Conservation (phyloP, 805 yeast species). For the Wickerhamomyces ciferrii region DNA sequence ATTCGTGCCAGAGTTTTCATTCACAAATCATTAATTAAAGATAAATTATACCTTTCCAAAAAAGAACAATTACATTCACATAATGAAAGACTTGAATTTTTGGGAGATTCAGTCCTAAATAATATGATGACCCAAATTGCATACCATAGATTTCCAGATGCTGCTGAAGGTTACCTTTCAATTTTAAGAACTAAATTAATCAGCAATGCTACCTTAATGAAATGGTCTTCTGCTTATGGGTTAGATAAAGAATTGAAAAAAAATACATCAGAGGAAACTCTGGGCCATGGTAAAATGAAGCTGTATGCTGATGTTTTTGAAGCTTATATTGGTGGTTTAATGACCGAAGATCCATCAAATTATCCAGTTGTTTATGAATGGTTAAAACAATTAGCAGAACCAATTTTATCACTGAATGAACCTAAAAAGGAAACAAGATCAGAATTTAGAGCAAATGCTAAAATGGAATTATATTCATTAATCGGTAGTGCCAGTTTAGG, state of each 20-base stretch:
- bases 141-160: slow-evolving; percentile 59
- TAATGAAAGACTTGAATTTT: slow-evolving; percentile 84
- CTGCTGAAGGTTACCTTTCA: slow-evolving; percentile 79
- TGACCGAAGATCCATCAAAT: slow-evolving; percentile 47
- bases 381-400: slow-evolving; percentile 48
- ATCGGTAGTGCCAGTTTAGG: slow-evolving; percentile 71
- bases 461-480: slow-evolving; percentile 68
- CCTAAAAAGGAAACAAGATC: slow-evolving; percentile 11
- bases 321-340: slow-evolving; percentile 87
- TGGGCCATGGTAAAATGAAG: slow-evolving; percentile 57
- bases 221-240: slow-evolving; percentile 66
- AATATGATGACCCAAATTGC: slow-evolving; percentile 65
- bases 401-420: slow-evolving; percentile 27
- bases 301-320: slow-evolving; percentile 87
- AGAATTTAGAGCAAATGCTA: slow-evolving; percentile 58
- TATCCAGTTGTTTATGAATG: slow-evolving; percentile 47
- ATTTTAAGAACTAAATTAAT: slow-evolving; percentile 65
- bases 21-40: slow-evolving; percentile 70
- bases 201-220: slow-evolving; percentile 63
- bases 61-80: slow-evolving; percentile 56
- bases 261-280: slow-evolving; percentile 36
- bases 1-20: slow-evolving; percentile 70
- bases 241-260: slow-evolving; percentile 52
- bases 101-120: slow-evolving; percentile 85
- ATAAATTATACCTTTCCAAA: slow-evolving; percentile 48